Evolutionary conservation across 768 basidiomycete genomes (phyloP).

Genomic region (Dentipellis sp.): DNA sequence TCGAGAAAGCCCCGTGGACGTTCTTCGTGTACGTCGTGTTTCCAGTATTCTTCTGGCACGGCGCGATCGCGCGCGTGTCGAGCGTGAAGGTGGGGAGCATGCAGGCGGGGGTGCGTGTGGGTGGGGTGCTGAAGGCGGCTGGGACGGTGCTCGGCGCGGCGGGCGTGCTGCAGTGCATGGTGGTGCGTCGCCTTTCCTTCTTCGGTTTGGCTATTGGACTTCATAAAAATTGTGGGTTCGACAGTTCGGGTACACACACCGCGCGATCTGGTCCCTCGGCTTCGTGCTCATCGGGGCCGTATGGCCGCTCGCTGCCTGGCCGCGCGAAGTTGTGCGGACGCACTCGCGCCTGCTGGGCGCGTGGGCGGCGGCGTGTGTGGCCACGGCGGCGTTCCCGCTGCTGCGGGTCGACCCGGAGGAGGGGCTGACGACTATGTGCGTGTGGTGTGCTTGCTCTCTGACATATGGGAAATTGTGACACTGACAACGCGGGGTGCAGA

Average conservation of each 20-base stretch:
- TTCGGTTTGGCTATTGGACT: background rate
- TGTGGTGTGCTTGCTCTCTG: background rate
- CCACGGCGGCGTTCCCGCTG: conserved; percentile 60
- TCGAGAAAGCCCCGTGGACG: conserved; percentile 61
- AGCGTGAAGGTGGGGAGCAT: too few species aligned
- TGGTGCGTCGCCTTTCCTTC: conserved; percentile 36
- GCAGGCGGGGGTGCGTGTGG: too few species aligned
- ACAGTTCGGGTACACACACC: conserved; percentile 62
- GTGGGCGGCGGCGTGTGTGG: conserved; percentile 45
- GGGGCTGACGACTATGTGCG: conserved; percentile 50
- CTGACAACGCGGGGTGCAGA: background rate
- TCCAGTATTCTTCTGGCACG: conserved; percentile 71
- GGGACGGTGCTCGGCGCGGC: conserved; percentile 21
- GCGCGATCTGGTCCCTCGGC: conserved; percentile 65
- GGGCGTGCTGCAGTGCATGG: conserved; percentile 54
- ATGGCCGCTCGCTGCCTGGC: conserved; percentile 59
- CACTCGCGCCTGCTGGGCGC: conserved; percentile 19
- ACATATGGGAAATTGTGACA: too few species aligned
- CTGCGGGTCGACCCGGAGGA: conserved; percentile 68
- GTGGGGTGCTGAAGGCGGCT: too few species aligned
- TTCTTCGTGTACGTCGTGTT: conserved; percentile 72
- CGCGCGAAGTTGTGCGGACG: conserved; percentile 20
- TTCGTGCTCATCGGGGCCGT: conserved; percentile 47
- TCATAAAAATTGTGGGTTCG: background rate
- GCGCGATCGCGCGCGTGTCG: conserved; percentile 22